A percentile compares a stretch with the other conserved stretches of the same genome.
phyloP scores from a whole-genome alignment of 2,329 filamentous ascomycete genomes.

The Pestalotiopsis sp. region DNA sequence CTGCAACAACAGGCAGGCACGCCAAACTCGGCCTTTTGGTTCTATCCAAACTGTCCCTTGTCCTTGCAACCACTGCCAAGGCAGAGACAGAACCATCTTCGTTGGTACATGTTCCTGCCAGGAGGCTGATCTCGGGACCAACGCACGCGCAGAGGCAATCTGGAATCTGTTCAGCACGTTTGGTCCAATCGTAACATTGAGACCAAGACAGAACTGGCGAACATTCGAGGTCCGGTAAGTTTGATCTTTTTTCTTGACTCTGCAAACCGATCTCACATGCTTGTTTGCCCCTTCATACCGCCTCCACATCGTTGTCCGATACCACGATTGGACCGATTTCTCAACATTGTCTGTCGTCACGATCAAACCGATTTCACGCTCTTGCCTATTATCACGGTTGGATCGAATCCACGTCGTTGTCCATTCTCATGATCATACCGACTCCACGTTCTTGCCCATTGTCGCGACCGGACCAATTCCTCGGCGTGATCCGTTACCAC shows the following conservation, averaged over 20 bases:
- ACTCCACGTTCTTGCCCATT: no score
- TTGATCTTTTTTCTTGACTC: background rate
- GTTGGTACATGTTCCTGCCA: conserved; percentile 9
- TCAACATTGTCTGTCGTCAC: no score
- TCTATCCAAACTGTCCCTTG: conserved; percentile 18
- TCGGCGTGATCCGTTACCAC: no score
- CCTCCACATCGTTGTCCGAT: no score
- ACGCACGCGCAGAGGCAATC: background rate
- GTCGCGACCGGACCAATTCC: no score
- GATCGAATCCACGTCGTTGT: no score
- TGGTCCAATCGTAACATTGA: conserved; percentile 7
- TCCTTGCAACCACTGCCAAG: conserved; percentile 13
- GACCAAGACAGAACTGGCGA: background rate
- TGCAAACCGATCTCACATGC: no score
- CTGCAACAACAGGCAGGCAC: background rate
- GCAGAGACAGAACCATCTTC: conserved; percentile 17
- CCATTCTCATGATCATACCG: no score
- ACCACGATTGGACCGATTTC: no score
- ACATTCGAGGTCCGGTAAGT: background rate
- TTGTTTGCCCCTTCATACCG: no score
- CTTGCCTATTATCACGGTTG: no score
- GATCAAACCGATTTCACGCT: no score
- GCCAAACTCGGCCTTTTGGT: background rate
- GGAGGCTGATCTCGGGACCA: background rate
- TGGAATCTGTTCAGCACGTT: conserved; percentile 16